Base-by-base conservation (phyloP, 176 grass and related monocot genomes). In the Oryza rufipogon region DNA sequence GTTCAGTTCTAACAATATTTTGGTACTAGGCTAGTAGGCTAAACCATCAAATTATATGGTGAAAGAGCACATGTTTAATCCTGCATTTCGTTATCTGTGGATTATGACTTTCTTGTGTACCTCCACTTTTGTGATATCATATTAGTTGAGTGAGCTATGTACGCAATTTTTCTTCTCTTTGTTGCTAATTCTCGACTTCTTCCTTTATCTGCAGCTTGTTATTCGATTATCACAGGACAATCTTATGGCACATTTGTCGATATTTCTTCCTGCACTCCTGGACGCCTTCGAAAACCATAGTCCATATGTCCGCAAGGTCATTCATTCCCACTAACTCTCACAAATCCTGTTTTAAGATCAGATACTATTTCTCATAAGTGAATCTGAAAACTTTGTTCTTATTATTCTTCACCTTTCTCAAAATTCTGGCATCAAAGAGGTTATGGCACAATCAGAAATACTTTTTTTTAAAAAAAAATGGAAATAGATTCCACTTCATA, bases 261-360 rank as follows among this genome's bases (percentile, higher is more conserved):
- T 89, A 39, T 98, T 98, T 69, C 78, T 98, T 49, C 91, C 91
- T 60, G 89, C 81, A 22, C 78, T 98, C 45, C 66, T 98, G 80
- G 89, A 95, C 69, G 85, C 87, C 68, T 93, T 90, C 14, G 75
- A 90, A 83, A 91, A 89, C 78, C 89, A 63, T 36, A 98, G 91
- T 26, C 91, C 93, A 79, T 92, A 92, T 68, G 91, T 92, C 74
- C 86, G 89, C 83, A 95, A 95, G 93, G 96, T 98, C 51, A 20
- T 65, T 38, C 22, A 66, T 26, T 13, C 48, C 11, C 85, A n/a
- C 33, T 88, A 69, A 30, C 25, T 73, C 86, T 30, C 38, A 10
- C 20, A 72, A 20, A 51, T 66, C 16, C 4, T 41, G 13, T 46
- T 65, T 65, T 72, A 78, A 80, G 64, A 84, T 3, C 1, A 32